Base-by-base conservation (phyloP, 73 alveolate species). In the Halteria grandinella region DNA sequence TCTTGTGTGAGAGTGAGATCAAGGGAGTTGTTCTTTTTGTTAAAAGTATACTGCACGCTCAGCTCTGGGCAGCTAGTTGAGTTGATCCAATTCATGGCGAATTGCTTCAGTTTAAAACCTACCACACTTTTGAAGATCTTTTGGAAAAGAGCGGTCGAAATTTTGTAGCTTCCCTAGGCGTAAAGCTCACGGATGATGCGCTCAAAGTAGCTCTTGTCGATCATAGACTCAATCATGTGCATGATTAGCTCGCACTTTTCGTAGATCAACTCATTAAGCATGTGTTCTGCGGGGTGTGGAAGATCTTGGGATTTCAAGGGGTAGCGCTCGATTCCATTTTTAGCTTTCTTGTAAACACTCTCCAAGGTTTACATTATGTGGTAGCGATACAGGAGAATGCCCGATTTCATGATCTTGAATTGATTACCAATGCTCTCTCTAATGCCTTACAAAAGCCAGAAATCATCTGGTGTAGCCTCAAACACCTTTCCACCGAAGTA, bases 171-270 rank as follows among this genome's bases (percentile, higher is more conserved):
- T 23, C 52, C 62, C 0, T 54, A 36, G 6, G 40, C 43, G 40
- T 55, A 75, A 8, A 74, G 32, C 0, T 23, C 20, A 37, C 75
- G 33, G 1, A 83, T 28, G 12, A 83, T 62, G n/a, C 52, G 43
- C 52, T 74, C 83, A 40, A 74, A 47, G 69, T 75, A 53, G 44
- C 45, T 17, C 32, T 75, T 74, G 25, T 70, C 88, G 1, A 83
- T 81, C 78, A 59, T 83, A 36, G 73, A 44, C 29, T 75, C 88
- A 7, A 83, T 49, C 88, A 83, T 62, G 31, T 83, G 92, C 79
- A 83, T 75, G 4, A 83, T 62, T 17, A 83, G 79, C 25, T 81
- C 87, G 43, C 79, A 71, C 24, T 36, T 77, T 34, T 74, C 75
- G 36, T 66, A 66, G 17, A 66, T 52, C 10, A 66, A 4, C 8